Percentiles rank a stretch among this genome's conserved stretches.
These are phyloP conservation scores for Hyaloscypha variabilis DNA, from an alignment of 495 filamentous ascomycete genomes.

Conservation along the genomic window DNA sequence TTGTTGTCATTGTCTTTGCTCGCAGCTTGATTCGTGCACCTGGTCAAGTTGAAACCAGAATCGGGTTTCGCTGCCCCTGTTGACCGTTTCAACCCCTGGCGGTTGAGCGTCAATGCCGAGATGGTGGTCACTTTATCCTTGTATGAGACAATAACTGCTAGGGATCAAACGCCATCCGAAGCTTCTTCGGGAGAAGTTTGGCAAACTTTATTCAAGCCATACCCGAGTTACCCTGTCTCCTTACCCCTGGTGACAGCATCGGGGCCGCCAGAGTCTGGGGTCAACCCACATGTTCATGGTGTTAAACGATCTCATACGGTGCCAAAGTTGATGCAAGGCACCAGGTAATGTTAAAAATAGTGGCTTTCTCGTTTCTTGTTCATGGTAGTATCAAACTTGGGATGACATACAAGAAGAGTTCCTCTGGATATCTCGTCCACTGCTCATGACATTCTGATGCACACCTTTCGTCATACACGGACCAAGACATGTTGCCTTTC, in stretches of 20 bases:
- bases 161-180: neutral
- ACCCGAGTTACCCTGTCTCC: neutral
- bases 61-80: neutral
- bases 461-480: neutral
- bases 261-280: neutral
- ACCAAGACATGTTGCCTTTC: neutral
- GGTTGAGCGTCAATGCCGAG: neutral
- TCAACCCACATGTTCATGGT: neutral
- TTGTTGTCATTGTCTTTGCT: neutral
- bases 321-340: neutral
- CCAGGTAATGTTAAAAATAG: neutral
- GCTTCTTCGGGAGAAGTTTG: neutral
- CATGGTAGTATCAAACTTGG: neutral
- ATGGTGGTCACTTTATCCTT: neutral
- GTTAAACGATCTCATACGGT: too few relatives aligned
- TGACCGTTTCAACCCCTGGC: conserved; percentile 4
- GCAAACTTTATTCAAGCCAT: neutral
- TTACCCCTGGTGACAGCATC: neutral
- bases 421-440: neutral
- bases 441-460: neutral
- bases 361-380: neutral
- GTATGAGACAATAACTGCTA: neutral
- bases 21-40: neutral
- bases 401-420: neutral
- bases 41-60: neutral